Evolutionary conservation across 2,329 filamentous ascomycete species (phyloP), one percentile per base, ranked within the genome.

Genomic region (Colletotrichum australisinense): DNA sequence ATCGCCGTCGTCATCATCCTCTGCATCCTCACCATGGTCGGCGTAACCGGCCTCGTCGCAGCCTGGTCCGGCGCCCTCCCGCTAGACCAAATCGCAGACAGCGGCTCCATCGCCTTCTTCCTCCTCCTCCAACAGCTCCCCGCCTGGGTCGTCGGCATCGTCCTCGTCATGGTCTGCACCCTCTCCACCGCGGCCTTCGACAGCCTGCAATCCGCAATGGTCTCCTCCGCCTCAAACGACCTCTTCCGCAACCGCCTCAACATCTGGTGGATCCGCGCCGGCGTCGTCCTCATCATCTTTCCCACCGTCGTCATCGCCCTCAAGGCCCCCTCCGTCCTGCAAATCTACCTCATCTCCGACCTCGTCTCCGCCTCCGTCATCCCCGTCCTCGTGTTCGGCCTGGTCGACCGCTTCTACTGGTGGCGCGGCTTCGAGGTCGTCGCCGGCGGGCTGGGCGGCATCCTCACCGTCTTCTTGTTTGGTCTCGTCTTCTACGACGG

Each of bases 401-500:
- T 97, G 8, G 88, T 85, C 42, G 89, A 94, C 63, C 84, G 83
- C 57, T 85, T 84, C 79, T 94, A 93, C 83, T 95, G 90, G 86
- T 94, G 93, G 91, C 90, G 91, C 56, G 94, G 94, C 19, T 93
- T 94, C 78, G 94, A 97, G 82, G 93, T 96, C 32, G 90, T 97
- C 19, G 88, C 93, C 35, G 94, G 93, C 68, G 93, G 93, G 0
- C 86, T 96, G 0, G 94, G 94, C 11, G 94, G 94, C 22, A 90
- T 97, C 66, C 81, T 97, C 26, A 92, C 92, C 12, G 93, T 97
- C 74, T 97, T 95, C 84, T 87, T 96, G 78, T 97, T 95, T 76
- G 94, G 94, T 5, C 86, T 92, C 16, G 89, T 95, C 74, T 97
- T 95, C 84, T 97, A 95, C 85, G 95, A 93, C 79, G 93, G 92